phyloP scores from a whole-genome alignment of 495 filamentous ascomycete species.

The Tetracladium marchalianum region DNA sequence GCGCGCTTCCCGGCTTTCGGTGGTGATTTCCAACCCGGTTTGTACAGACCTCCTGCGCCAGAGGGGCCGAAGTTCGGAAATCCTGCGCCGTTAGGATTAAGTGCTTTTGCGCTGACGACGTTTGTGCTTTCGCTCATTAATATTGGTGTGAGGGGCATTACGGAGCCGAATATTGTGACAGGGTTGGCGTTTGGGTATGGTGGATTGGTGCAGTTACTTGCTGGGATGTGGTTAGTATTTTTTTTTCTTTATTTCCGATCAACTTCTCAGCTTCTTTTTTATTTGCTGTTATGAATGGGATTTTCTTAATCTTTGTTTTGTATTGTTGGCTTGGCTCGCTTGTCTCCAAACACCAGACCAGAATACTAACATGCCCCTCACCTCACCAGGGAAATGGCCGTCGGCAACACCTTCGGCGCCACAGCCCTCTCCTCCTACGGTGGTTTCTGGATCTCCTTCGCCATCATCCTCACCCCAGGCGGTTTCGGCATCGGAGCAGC shows the following conservation, averaged over 20 bases:
- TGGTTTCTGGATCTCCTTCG: slow-evolving; percentile 94
- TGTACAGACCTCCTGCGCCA: slow-evolving; percentile 54
- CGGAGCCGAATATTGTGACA: slow-evolving; percentile 56
- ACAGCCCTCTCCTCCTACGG: slow-evolving; percentile 95
- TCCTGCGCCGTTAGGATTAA: slow-evolving; percentile 76
- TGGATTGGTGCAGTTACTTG: slow-evolving; percentile 83
- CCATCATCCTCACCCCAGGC: slow-evolving; percentile 76
- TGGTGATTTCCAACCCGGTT: slow-evolving; percentile 93
- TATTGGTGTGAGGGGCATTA: slow-evolving; percentile 51
- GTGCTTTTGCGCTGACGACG: slow-evolving; percentile 90
- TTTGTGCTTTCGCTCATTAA: slow-evolving; percentile 88
- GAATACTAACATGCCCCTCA: neutral
- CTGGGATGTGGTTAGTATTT: slow-evolving; percentile 62
- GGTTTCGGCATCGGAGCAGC: slow-evolving; percentile 50
- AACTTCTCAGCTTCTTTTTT: neutral
- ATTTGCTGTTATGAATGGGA: neutral
- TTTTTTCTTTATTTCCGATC: neutral
- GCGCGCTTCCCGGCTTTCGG: slow-evolving; percentile 71
- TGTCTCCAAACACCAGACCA: slow-evolving; percentile 2
- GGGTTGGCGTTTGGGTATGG: slow-evolving; percentile 69
- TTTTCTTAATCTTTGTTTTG: neutral
- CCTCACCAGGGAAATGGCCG: slow-evolving; percentile 80
- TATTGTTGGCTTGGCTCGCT: neutral
- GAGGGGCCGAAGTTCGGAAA: slow-evolving; percentile 77
- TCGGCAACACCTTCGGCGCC: slow-evolving; percentile 96